Conservation (phyloP, 129 eudicot genomes). For the Logfia minima region DNA sequence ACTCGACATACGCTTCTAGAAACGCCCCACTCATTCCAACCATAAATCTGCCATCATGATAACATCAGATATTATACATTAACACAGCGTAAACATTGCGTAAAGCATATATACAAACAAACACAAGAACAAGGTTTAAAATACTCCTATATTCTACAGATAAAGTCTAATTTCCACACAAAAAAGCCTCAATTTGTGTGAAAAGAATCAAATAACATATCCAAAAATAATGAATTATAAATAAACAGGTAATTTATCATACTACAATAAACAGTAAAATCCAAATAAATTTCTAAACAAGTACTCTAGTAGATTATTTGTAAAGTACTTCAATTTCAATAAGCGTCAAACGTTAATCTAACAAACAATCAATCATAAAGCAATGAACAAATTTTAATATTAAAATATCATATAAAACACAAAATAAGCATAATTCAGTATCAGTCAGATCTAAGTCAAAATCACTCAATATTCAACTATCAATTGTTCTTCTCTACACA, state of each 20-base stretch:
- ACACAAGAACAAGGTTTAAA: too few relatives aligned
- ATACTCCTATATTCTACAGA: too few relatives aligned
- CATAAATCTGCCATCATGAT: slow-evolving; percentile 42
- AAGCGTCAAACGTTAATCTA: too few relatives aligned
- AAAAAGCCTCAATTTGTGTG: too few relatives aligned
- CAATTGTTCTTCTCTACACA: too few relatives aligned
- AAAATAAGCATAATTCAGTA: slow-evolving; percentile 7
- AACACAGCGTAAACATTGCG: not conserved
- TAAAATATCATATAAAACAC: not conserved
- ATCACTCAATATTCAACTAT: not conserved
- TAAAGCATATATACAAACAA: not conserved
- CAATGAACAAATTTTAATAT: too few relatives aligned
- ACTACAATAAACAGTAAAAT: not conserved
- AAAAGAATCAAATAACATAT: too few relatives aligned
- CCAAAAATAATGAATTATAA: not conserved
- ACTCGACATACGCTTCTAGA: slow-evolving; percentile 22
- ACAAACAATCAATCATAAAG: too few relatives aligned
- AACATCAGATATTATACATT: slow-evolving; percentile 5
- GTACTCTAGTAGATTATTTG: too few relatives aligned
- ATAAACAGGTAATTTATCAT: not conserved
- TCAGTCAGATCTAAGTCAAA: slow-evolving; percentile 34
- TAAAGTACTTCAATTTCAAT: too few relatives aligned
- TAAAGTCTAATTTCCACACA: too few relatives aligned
- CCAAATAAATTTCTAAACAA: not conserved
- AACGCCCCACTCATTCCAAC: slow-evolving; percentile 1